A percentile compares a stretch with the other conserved stretches of the same genome.
Evolutionary conservation across 495 filamentous ascomycete species (phyloP).

Genomic region (Chaetomidium leptoderma): DNA sequence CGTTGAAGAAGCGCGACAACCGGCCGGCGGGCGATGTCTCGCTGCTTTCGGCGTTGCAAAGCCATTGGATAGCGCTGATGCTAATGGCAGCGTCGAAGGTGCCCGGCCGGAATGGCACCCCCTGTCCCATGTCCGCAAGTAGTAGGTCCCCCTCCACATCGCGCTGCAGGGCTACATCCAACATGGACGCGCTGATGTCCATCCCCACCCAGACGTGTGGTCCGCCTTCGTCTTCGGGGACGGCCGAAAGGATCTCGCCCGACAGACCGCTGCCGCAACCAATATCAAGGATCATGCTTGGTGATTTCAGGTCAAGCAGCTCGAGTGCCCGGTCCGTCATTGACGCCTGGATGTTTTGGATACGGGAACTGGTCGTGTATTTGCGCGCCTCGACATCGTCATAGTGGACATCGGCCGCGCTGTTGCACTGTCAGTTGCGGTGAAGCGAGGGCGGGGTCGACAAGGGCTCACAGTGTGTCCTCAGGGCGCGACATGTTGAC

Average conservation of each 20-base stretch:
- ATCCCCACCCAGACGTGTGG: constrained; percentile 93
- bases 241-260: constrained; percentile 79
- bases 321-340: constrained; percentile 93
- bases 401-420: constrained; percentile 93
- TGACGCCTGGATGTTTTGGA: constrained; percentile 85
- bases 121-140: constrained; percentile 90
- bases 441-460: constrained; percentile 13
- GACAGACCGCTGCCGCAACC: constrained; percentile 94
- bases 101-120: constrained; percentile 87
- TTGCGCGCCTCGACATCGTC: constrained; percentile 90
- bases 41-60: constrained; percentile 89
- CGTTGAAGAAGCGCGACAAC: constrained; percentile 80
- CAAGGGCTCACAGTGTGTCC: constrained; percentile 65
- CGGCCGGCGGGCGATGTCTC: constrained; percentile 74
- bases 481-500: constrained; percentile 88
- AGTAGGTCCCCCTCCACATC: constrained; percentile 90
- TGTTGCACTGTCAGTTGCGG: constrained; percentile 34
- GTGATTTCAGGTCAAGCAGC: constrained; percentile 73
- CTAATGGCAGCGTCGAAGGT: constrained; percentile 92
- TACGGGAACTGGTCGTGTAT: constrained; percentile 96
- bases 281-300: constrained; percentile 87
- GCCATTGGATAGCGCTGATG: constrained; percentile 94
- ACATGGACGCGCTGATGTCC: constrained; percentile 91
- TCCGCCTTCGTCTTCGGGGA: constrained; percentile 62
- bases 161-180: constrained; percentile 83